phyloP scores from a whole-genome alignment of 305 asterid genomes.

The Fraxinus albicans region DNA sequence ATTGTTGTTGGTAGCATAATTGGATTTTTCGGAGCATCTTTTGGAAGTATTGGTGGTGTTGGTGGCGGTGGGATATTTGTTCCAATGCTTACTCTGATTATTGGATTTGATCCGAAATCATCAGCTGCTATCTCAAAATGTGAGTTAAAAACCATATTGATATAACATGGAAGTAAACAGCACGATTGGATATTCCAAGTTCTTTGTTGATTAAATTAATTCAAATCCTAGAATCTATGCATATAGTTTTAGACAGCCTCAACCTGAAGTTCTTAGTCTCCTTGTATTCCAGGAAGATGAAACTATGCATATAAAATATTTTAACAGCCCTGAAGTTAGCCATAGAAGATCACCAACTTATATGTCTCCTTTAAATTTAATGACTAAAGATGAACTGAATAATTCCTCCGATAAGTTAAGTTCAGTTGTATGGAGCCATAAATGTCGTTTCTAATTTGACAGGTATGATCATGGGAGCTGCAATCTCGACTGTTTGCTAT shows the following conservation, averaged over 20 bases:
- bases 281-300: neutral
- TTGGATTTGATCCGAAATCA: slow-evolving; percentile 92
- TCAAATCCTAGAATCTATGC: neutral
- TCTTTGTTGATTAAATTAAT: slow-evolving; percentile 6
- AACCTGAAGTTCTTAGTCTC: neutral
- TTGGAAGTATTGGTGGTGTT: slow-evolving; percentile 95
- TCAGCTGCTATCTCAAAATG: slow-evolving; percentile 95
- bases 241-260: neutral
- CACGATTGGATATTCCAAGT: neutral
- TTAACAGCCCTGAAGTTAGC: neutral
- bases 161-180: neutral
- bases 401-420: neutral
- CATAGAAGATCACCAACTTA: no score
- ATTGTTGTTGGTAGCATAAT: slow-evolving; percentile 66
- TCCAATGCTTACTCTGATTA: slow-evolving; percentile 81
- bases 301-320: neutral
- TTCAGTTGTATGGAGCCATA: neutral
- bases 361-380: neutral
- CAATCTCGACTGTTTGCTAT: slow-evolving; percentile 82
- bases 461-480: slow-evolving; percentile 99
- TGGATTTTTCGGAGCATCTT: slow-evolving; percentile 95
- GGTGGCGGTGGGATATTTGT: slow-evolving; percentile 97
- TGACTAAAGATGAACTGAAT: neutral
- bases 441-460: slow-evolving; percentile 8
- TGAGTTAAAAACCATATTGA: slow-evolving; percentile 31